Evolutionary conservation across 2,329 filamentous ascomycete genomes (phyloP), one percentile per base, ranked within the genome.

Genomic region (Botrytis fragariae): DNA sequence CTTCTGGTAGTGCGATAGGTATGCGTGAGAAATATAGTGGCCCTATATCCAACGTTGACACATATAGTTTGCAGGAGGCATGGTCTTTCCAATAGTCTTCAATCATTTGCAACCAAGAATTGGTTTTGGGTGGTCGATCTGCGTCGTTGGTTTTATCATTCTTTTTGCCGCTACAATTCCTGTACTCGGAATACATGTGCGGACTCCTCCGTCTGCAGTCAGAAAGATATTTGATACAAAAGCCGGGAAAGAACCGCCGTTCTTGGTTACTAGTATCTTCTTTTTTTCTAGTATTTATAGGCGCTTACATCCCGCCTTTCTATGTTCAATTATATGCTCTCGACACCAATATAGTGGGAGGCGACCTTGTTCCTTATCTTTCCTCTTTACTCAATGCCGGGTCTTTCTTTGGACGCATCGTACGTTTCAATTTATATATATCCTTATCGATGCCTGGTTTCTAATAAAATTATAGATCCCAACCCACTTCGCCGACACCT

Each of bases 261-360:
- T 61, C 45, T 12, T 71, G 22, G 6, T 62, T 22, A 71, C 32
- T 16, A 32, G 39, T 18, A 4, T 71, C 9, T 63, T 62, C 32
- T 39, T 51, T 5, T 5, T 76, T 78, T 57, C 76, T 79, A 44
- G 76, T 72, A 0, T 77, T 78, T 79, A 82, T 84, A 71, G 87
- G 86, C 44, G 84, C 86, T 73, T 88, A 87, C 77, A 79, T 88
- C 18, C 87, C 87, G 1, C 84, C 86, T 74, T 85, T 84, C 75
- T 89, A 85, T 72, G 79, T 80, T 37, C 68, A 82, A 35, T 74
- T 65, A 14, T 79, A 77, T 39, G 63, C 65, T 29, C 39, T 75
- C 32, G 74, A 77, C 18, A 74, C 80, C 2, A 74, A 65, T 35
- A 75, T 76, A 78, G 78, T 72, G 71, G 87, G 83, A 61, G 85